phyloP scores from a whole-genome alignment of 2,329 filamentous ascomycete genomes.

The Chaetoscypha palmicola region DNA sequence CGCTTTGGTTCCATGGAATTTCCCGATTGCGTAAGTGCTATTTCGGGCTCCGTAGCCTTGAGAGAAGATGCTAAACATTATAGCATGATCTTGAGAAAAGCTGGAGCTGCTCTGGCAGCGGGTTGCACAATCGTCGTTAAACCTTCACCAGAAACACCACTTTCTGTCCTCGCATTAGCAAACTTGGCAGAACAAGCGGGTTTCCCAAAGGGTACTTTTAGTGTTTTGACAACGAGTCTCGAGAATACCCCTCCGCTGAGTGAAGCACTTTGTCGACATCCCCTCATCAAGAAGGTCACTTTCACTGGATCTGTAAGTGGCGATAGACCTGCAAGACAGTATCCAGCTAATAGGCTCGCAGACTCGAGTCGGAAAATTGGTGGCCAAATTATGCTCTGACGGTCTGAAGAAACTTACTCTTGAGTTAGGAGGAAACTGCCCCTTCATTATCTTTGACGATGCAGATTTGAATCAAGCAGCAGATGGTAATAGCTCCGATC shows the following conservation, averaged over 20 bases:
- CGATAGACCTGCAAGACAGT: neutral
- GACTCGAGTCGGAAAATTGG: conserved; percentile 54
- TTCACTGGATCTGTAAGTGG: conserved; percentile 46
- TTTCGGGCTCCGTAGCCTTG: neutral
- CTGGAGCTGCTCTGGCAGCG: conserved; percentile 59
- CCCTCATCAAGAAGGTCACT: conserved; percentile 52
- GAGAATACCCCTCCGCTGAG: conserved; percentile 47
- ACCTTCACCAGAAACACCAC: conserved; percentile 60
- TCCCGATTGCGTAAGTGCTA: conserved; percentile 48
- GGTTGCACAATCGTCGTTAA: conserved; percentile 71
- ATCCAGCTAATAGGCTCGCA: conserved; percentile 6
- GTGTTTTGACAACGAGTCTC: conserved; percentile 52
- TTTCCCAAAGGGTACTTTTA: conserved; percentile 53
- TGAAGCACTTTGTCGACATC: conserved; percentile 49
- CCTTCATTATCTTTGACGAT: conserved; percentile 58
- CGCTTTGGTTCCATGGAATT: conserved; percentile 68
- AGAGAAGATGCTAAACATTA: neutral
- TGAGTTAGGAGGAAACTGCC: conserved; percentile 59
- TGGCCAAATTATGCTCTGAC: conserved; percentile 51
- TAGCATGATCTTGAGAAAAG: conserved; percentile 57
- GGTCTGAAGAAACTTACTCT: conserved; percentile 58
- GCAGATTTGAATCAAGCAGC: conserved; percentile 52
- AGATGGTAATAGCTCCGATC: conserved; percentile 32
- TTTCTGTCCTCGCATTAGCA: conserved; percentile 48
- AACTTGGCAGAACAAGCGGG: conserved; percentile 47